phyloP scores from a whole-genome alignment of 352 stramenopile species.

The Pythium periplocum region DNA sequence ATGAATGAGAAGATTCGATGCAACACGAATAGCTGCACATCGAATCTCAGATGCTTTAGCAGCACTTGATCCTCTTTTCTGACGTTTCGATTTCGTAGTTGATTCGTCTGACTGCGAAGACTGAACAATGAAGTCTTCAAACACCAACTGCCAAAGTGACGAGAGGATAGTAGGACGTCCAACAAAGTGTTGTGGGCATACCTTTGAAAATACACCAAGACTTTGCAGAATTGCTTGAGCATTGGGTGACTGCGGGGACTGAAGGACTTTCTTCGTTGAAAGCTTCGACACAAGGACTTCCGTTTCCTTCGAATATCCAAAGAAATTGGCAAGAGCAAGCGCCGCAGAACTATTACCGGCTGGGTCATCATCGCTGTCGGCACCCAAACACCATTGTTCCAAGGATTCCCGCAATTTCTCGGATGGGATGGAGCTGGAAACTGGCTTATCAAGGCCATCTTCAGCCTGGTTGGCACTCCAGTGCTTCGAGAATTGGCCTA shows the following conservation, averaged over 20 bases:
- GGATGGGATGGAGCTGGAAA: constrained; percentile 18
- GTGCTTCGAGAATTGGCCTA: constrained; percentile 51
- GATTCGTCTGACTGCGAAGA: background rate
- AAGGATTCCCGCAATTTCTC: constrained; percentile 32
- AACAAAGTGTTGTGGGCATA: constrained; percentile 20
- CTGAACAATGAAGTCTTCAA: constrained; percentile 37
- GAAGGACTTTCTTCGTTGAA: constrained; percentile 46
- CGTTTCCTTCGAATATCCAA: constrained; percentile 27
- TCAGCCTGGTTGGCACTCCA: constrained; percentile 25
- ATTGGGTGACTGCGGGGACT: constrained; percentile 10
- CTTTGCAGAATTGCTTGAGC: constrained; percentile 45
- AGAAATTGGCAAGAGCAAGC: constrained; percentile 43
- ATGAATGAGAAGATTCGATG: constrained; percentile 53
- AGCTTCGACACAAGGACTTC: constrained; percentile 35
- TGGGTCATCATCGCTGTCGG: background rate
- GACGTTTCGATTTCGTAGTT: constrained; percentile 12
- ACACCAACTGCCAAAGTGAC: constrained; percentile 40
- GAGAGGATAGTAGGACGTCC: constrained; percentile 15
- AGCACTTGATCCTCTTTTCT: constrained; percentile 10
- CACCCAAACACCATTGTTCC: constrained; percentile 42
- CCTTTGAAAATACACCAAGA: constrained; percentile 60
- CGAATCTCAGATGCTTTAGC: constrained; percentile 39
- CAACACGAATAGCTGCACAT: constrained; percentile 53
- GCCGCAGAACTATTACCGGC: constrained; percentile 25
- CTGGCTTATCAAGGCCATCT: constrained; percentile 9